Conservation (phyloP, 495 filamentous ascomycete genomes). For the Podospora pseudoanserina region DNA sequence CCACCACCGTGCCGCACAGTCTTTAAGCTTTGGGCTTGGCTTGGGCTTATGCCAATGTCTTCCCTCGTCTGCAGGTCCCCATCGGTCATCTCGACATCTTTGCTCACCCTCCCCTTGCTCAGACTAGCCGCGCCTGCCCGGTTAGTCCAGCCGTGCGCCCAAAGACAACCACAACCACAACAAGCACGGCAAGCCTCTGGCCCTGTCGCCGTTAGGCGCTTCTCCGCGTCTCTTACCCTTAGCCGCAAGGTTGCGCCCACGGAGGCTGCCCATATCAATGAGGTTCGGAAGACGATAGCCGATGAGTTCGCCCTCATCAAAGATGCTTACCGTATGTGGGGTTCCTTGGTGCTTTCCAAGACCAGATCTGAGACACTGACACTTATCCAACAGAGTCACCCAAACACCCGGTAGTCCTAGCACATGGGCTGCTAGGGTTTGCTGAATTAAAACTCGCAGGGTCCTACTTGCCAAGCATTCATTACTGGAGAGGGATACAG, state of each 20-base stretch:
- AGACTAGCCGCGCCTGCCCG: too few species aligned
- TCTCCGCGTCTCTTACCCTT: background rate
- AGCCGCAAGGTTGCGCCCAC: constrained; percentile 40
- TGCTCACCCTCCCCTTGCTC: too few species aligned
- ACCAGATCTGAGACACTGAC: constrained; percentile 33
- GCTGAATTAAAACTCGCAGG: constrained; percentile 74
- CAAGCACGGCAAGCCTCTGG: too few species aligned
- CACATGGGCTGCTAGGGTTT: constrained; percentile 90
- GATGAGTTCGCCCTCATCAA: constrained; percentile 74
- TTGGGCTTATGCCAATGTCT: too few species aligned
- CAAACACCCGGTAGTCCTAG: constrained; percentile 73
- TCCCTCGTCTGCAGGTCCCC: too few species aligned
- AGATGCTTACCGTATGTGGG: constrained; percentile 60
- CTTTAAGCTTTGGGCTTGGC: too few species aligned
- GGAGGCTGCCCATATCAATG: constrained; percentile 33
- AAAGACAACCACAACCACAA: too few species aligned
- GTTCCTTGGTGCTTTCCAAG: background rate
- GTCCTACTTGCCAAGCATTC: constrained; percentile 65
- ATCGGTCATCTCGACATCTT: too few species aligned
- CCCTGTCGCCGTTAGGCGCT: background rate
- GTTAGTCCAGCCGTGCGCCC: too few species aligned
- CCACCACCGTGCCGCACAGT: too few species aligned
- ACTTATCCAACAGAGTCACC: constrained; percentile 37
- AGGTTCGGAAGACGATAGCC: constrained; percentile 64
- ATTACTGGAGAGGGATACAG: constrained; percentile 90